A percentile compares a stretch with the other conserved stretches of the same genome.
Conservation (phyloP, 345 rosid genomes). For the Orychophragmus violaceus region DNA sequence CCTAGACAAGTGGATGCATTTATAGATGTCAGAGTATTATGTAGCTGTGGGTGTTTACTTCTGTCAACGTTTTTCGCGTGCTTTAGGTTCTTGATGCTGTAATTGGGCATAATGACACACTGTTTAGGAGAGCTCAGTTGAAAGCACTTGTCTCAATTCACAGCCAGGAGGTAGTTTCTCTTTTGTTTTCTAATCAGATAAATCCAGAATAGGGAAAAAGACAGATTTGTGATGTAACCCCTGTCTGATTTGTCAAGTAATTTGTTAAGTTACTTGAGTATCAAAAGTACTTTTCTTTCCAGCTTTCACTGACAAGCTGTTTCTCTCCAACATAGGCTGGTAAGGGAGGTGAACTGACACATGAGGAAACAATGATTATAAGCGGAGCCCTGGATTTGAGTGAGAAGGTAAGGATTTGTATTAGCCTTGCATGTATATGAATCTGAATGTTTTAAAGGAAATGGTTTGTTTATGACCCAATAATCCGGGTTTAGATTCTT, state of each 20-base stretch:
- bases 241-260: conserved; percentile 3
- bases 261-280: conserved; percentile 1
- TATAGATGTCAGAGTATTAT: not conserved
- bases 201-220: not conserved
- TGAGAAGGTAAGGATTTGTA: conserved; percentile 54
- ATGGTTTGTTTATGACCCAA: not conserved
- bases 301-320: conserved; percentile 22
- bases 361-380: conserved; percentile 91
- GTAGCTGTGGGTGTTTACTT: conserved; percentile 1
- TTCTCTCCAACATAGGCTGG: conserved; percentile 65
- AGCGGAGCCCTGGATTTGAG: conserved; percentile 96
- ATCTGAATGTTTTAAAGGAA: not conserved
- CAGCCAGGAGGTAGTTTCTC: conserved; percentile 57
- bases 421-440: not conserved
- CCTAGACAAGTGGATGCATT: conserved; percentile 4
- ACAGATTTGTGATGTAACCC: not conserved
- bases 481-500: not conserved
- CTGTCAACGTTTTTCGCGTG: conserved; percentile 3
- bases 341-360: conserved; percentile 96
- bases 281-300: conserved; percentile 12
- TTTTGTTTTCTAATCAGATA: not conserved
- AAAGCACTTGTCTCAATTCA: conserved; percentile 87
- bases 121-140: conserved; percentile 76
- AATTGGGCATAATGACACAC: conserved; percentile 59
- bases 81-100: conserved; percentile 64